Percentiles rank a stretch among this genome's conserved stretches.
phyloP scores from a whole-genome alignment of 1,284 basidiomycete species.

The Malassezia dermatis region DNA sequence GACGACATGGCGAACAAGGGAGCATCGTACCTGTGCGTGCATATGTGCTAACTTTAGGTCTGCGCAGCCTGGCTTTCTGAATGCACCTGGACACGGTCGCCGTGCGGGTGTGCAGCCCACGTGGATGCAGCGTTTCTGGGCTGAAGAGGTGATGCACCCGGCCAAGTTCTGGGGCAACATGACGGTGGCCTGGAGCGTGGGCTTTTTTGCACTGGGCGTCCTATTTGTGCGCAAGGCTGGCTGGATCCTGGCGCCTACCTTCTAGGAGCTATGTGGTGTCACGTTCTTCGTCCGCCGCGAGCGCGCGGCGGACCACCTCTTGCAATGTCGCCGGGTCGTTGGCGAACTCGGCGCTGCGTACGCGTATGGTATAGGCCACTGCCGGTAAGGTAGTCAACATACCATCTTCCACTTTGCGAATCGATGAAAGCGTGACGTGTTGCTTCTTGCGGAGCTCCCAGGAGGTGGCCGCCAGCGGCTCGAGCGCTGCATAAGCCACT shows the following conservation, averaged over 20 bases:
- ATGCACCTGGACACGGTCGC: not conserved
- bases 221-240: conserved; percentile 33
- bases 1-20: conserved; percentile 12
- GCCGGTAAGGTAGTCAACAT: conserved; percentile 25
- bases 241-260: conserved; percentile 30
- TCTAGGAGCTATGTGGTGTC: conserved; percentile 19
- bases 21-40: conserved; percentile 17
- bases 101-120: not conserved
- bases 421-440: conserved; percentile 66
- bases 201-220: conserved; percentile 35
- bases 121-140: conserved; percentile 17
- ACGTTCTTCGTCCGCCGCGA: not conserved
- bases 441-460: conserved; percentile 77
- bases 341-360: conserved; percentile 15
- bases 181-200: conserved; percentile 32
- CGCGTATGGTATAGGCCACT: conserved; percentile 13
- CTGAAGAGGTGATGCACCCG: conserved; percentile 29
- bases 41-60: conserved; percentile 1
- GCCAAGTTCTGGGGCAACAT: conserved; percentile 41
- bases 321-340: conserved; percentile 8
- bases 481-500: conserved; percentile 57
- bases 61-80: conserved; percentile 16
- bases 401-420: conserved; percentile 92
- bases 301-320: conserved; percentile 14
- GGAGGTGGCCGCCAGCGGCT: conserved; percentile 60